Base-by-base conservation (phyloP, 1,284 basidiomycete genomes). In the Irpex rosettiformis region DNA sequence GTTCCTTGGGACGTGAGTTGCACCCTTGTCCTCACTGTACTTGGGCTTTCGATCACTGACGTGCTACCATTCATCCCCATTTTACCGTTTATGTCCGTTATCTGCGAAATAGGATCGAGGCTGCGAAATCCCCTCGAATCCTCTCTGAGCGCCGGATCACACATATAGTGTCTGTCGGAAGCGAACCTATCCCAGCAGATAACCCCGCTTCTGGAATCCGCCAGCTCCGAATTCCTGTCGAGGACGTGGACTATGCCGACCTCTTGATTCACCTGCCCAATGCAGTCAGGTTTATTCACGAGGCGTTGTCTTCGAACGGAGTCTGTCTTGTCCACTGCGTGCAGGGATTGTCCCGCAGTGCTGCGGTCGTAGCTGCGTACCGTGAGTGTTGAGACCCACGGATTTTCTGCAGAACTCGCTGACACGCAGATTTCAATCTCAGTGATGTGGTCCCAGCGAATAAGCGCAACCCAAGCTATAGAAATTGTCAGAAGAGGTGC, bases 161-260 rank as follows among this genome's bases (percentile, higher is more conserved):
- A 3, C 89, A 91, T 72, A 87, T 91, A 58, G 71, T 91, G 33
- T 90, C 88, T 52, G 86, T 90, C 48, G 90, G 89, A 65, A 72
- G 74, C 55, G 89, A 91, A 61, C 78, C 79, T 4, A 89, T 91
- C 54, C 89, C 89, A 37, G 86, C 88, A 52, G 88, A 91, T 64
- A 72, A 83, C 27, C 86, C 88, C 18, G 83, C 86, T 65, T 89
- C 88, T 62, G 89, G 89, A 40, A 80, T 88, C 56, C 71, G 71
- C 49, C 89, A 91, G 69, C 75, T 86, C 72, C 85, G 89, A 57
- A 85, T 91, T 64, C 77, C 82, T 53, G 80, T 92, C 47, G 85
- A 90, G 66, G 93, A 95, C 71, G 83, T 91, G 64, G 90, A 92
- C 68, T 89, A 92, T 65, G 92, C 88, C 63, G 87, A 93, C 69